Conservation (phyloP, 2,329 filamentous ascomycete species). For the Cercospora nicotianae region DNA sequence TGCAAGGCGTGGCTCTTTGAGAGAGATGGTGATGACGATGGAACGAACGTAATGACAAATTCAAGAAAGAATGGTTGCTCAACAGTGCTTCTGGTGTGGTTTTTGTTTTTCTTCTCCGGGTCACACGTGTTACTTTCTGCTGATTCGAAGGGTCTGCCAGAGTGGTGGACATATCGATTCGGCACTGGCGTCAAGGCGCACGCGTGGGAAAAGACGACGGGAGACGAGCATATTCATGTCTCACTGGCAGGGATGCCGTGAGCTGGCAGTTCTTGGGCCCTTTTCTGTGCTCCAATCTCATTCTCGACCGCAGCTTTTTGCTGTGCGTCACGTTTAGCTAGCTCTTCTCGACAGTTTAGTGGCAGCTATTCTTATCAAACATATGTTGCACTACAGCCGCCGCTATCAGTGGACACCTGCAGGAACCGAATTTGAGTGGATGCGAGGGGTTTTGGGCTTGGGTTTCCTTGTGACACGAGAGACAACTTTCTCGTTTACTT, state of each 20-base stretch:
- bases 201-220: background rate
- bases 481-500: background rate
- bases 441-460: background rate
- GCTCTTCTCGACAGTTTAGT: background rate
- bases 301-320: background rate
- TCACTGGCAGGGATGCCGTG: background rate
- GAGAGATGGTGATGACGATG: conserved; percentile 13
- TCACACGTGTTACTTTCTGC: background rate
- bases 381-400: conserved; percentile 17
- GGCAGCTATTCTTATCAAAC: conserved; percentile 17
- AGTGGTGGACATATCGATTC: background rate
- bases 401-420: background rate
- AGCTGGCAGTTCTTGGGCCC: background rate
- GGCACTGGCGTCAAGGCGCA: background rate
- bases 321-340: background rate
- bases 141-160: background rate
- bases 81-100: conserved; percentile 6
- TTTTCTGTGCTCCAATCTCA: background rate
- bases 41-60: conserved; percentile 22
- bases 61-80: conserved; percentile 3
- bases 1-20: background rate
- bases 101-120: background rate
- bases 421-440: conserved; percentile 5
- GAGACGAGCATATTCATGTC: background rate
- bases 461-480: background rate